Conservation (phyloP, 176 grass and related monocot genomes). For the Aegilops speltoides region DNA sequence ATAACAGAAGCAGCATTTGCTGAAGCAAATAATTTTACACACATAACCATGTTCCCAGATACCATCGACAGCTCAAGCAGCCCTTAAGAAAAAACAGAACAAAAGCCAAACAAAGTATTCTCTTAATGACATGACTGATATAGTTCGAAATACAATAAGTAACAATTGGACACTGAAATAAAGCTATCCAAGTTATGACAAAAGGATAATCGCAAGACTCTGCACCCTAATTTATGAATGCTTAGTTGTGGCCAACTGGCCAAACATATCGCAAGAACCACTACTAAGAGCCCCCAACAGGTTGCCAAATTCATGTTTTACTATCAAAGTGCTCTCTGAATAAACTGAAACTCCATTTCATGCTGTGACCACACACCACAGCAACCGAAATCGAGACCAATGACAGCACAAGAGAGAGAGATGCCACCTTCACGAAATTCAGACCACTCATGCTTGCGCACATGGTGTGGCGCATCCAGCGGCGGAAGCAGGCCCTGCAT, state of each 20-base stretch:
- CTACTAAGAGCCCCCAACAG: neutral
- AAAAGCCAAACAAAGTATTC: neutral
- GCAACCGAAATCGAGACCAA: neutral
- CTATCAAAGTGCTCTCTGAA: neutral
- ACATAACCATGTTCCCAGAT: neutral
- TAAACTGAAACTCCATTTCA: slow-evolving; percentile 4
- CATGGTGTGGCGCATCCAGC: slow-evolving; percentile 90
- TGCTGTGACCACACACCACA: neutral
- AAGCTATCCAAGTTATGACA: neutral
- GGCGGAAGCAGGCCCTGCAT: slow-evolving; percentile 89
- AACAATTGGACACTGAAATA: neutral
- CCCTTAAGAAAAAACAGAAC: neutral
- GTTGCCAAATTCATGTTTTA: neutral
- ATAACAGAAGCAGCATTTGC: neutral
- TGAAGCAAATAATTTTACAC: neutral
- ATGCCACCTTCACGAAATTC: slow-evolving; percentile 83
- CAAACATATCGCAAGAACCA: neutral
- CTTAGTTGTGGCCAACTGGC: neutral
- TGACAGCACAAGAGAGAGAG: neutral
- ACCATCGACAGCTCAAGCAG: neutral
- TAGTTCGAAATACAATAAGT: neutral
- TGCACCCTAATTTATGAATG: neutral
- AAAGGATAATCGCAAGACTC: neutral
- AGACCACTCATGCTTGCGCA: slow-evolving; percentile 92
- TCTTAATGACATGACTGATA: neutral